Evolutionary conservation across 2,329 filamentous ascomycete species (phyloP).

Genomic region (Microsporum canis): DNA sequence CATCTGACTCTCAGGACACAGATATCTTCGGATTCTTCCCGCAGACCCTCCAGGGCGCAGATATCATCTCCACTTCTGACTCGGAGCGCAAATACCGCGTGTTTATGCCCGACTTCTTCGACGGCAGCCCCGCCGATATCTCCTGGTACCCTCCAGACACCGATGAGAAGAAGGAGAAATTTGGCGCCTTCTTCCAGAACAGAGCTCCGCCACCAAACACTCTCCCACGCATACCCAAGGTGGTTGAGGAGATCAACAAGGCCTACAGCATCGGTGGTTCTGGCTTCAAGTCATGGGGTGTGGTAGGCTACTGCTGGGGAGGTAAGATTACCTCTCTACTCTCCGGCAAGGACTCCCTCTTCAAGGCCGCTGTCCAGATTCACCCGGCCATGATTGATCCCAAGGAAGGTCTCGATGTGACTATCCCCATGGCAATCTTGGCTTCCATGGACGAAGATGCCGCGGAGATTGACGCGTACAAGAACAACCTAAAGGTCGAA

Average conservation of each 20-base stretch:
- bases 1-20: constrained; percentile 15
- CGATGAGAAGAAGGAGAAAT: constrained; percentile 49
- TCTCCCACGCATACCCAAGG: constrained; percentile 43
- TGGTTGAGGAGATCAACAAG: constrained; percentile 43
- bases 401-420: constrained; percentile 41
- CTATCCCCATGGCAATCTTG: constrained; percentile 44
- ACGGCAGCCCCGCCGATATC: constrained; percentile 57
- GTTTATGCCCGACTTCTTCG: constrained; percentile 87
- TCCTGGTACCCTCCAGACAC: constrained; percentile 50
- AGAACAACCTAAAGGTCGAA: constrained; percentile 21
- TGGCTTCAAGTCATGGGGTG: constrained; percentile 44
- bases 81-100: constrained; percentile 67
- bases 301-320: constrained; percentile 48
- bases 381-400: constrained; percentile 48
- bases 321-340: constrained; percentile 42
- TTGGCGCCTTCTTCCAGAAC: constrained; percentile 48
- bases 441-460: constrained; percentile 43
- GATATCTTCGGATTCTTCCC: constrained; percentile 55
- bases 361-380: constrained; percentile 42
- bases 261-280: constrained; percentile 29
- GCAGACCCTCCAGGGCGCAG: constrained; percentile 52
- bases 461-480: constrained; percentile 27
- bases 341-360: constrained; percentile 37
- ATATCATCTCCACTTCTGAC: constrained; percentile 50
- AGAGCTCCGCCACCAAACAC: constrained; percentile 48